These are phyloP conservation scores for Leccinum ochraceum DNA, from an alignment of 768 basidiomycete genomes.

Conservation along the genomic window DNA sequence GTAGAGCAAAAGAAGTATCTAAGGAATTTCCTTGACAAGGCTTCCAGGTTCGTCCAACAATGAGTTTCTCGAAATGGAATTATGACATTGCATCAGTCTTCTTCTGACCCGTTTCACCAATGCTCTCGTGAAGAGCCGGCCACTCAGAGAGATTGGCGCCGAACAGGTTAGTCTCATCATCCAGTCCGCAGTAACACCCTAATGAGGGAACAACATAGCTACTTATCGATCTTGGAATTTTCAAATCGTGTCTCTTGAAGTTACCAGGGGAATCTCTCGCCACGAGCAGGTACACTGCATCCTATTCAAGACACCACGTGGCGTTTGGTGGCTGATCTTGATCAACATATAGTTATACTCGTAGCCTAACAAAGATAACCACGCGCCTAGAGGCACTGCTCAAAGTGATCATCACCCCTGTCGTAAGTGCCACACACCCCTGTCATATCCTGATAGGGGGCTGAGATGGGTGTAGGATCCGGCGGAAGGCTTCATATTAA, in stretches of 20 bases:
- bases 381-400: slow-evolving; percentile 86
- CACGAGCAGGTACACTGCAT: slow-evolving; percentile 51
- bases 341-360: slow-evolving; percentile 62
- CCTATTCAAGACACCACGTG: not conserved
- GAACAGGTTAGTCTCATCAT: slow-evolving; percentile 67
- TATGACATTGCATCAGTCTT: slow-evolving; percentile 48
- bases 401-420: slow-evolving; percentile 94
- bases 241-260: slow-evolving; percentile 81
- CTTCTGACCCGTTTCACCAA: slow-evolving; percentile 88
- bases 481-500: slow-evolving; percentile 90
- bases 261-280: slow-evolving; percentile 73
- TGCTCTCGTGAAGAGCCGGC: slow-evolving; percentile 85
- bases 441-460: not conserved
- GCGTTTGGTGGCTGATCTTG: slow-evolving; percentile 11
- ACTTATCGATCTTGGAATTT: slow-evolving; percentile 84
- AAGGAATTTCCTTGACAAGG: slow-evolving; percentile 92
- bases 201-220: slow-evolving; percentile 47
- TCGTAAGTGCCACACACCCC: slow-evolving; percentile 48
- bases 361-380: slow-evolving; percentile 78
- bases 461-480: slow-evolving; percentile 64
- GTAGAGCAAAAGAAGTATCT: slow-evolving; percentile 96
- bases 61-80: not conserved
- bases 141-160: slow-evolving; percentile 89
- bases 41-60: slow-evolving; percentile 64
- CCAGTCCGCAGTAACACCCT: not conserved